Base-by-base conservation (phyloP, 495 filamentous ascomycete genomes). In the Talaromyces liani region DNA sequence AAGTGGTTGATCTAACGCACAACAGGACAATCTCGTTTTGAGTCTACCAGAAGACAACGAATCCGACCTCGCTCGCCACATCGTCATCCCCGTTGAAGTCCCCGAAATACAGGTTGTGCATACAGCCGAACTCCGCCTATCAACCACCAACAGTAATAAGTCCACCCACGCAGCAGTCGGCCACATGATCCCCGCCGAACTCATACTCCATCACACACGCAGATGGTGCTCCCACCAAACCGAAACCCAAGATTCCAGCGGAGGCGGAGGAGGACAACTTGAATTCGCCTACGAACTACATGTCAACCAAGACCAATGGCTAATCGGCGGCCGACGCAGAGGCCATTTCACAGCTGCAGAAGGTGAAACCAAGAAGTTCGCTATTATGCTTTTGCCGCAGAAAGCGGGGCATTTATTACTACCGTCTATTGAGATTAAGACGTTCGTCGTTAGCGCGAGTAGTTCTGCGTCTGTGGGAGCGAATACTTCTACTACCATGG, bases 271-370 rank as follows among this genome's bases (percentile, higher is more conserved):
- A 7, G 29, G 80, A 20, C 78, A 86, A 36, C 75, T 94, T 1
- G 87, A 91, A 68, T 97, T 97, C 72, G 84, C 86, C 64, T 96
- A 91, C 73, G 92, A 96, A 68, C 72, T 98, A 10, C 85, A 89
- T 45, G 87, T 90, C 10, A 84, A 87, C 36, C 73, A 84, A 0
- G 92, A 95, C 12, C 78, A 80, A 1, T 98, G 93, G 93, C 81
- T 96, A 1, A 75, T 98, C 4, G 92, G 91, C 31, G 94, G 95
- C 0, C 82, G 87, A 39, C 81, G 90, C 24, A 88, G 89, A 63
- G 88, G 85, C 1, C 89, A 91, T 65, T 96, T 96, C 72, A 82
- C 84, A 2, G 86, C 82, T 7, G 70, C 69, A 63, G 79, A 84
- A 68, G 78, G 75, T 65, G 76, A 87, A 65, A 68, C 73, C 39